Evolutionary conservation across 169 alveolate species (phyloP).

Genomic region (Eimeria falciformis): DNA sequence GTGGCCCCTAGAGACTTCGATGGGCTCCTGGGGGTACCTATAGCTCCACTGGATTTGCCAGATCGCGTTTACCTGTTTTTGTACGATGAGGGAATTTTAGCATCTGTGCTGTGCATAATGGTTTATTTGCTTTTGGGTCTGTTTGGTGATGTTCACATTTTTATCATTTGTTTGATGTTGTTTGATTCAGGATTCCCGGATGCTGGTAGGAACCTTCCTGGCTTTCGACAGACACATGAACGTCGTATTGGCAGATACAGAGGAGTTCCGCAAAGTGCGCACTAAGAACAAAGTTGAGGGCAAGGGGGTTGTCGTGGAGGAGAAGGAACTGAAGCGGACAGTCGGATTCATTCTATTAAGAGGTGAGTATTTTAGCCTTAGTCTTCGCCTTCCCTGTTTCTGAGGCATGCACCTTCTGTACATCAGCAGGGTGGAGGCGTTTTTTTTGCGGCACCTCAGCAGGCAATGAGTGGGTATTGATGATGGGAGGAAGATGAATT

Average conservation of each 20-base stretch:
- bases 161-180: neutral
- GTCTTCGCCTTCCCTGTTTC: neutral
- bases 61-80: too few species aligned
- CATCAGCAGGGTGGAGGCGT: neutral
- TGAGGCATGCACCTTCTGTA: neutral
- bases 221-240: slow-evolving; percentile 99
- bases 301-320: slow-evolving; percentile 32
- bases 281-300: slow-evolving; percentile 83
- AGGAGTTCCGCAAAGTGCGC: slow-evolving; percentile 94
- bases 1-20: too few species aligned
- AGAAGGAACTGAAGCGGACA: slow-evolving; percentile 95
- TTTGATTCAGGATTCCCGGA: slow-evolving; percentile 91
- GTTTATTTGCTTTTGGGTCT: too few species aligned
- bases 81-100: too few species aligned
- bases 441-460: neutral
- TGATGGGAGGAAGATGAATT: too few species aligned
- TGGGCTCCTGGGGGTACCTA: too few species aligned
- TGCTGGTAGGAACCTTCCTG: slow-evolving; percentile 97
- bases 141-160: too few species aligned
- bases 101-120: too few species aligned
- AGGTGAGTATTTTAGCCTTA: slow-evolving; percentile 78
- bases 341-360: slow-evolving; percentile 97
- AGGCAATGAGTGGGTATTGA: too few species aligned
- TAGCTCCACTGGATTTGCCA: too few species aligned
- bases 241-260: slow-evolving; percentile 97